A percentile compares a stretch with the other conserved stretches of the same genome.
phyloP scores from a whole-genome alignment of 768 basidiomycete genomes.

The Tephrocybe rancida region DNA sequence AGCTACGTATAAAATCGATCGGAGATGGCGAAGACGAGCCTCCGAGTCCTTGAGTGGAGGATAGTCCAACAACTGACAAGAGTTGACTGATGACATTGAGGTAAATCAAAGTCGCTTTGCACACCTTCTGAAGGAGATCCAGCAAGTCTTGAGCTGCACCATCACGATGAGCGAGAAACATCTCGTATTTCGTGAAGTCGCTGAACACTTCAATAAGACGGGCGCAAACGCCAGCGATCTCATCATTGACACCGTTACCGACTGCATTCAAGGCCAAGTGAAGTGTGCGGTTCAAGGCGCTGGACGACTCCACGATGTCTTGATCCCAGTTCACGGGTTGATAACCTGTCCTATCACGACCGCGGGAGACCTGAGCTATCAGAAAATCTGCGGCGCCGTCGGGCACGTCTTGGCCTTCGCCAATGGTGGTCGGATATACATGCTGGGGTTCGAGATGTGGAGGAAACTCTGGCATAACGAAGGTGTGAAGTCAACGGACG shows the following conservation, averaged over 20 bases:
- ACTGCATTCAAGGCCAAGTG: too few species aligned
- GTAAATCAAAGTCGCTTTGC: neutral
- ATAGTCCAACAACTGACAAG: conserved; percentile 20
- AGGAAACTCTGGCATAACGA: too few species aligned
- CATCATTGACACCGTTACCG: neutral
- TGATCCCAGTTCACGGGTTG: neutral
- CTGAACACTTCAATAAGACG: neutral
- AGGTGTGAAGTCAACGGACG: too few species aligned
- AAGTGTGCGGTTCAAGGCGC: neutral
- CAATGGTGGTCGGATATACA: too few species aligned
- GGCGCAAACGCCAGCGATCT: neutral
- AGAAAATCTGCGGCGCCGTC: too few species aligned
- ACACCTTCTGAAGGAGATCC: conserved; percentile 26
- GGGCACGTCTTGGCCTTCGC: too few species aligned
- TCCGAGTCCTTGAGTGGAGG: conserved; percentile 2
- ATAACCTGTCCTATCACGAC: too few species aligned
- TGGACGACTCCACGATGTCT: neutral
- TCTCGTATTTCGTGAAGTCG: conserved; percentile 10
- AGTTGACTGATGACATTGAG: neutral
- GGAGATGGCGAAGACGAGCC: neutral
- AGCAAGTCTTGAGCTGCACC: conserved; percentile 20
- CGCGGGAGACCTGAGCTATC: too few species aligned
- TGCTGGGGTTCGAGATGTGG: too few species aligned
- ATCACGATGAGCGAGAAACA: conserved; percentile 13
- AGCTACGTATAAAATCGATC: conserved; percentile 18